These are phyloP conservation scores for Tuber melanosporum DNA, from an alignment of 495 filamentous ascomycete genomes.

Conservation along the genomic window DNA sequence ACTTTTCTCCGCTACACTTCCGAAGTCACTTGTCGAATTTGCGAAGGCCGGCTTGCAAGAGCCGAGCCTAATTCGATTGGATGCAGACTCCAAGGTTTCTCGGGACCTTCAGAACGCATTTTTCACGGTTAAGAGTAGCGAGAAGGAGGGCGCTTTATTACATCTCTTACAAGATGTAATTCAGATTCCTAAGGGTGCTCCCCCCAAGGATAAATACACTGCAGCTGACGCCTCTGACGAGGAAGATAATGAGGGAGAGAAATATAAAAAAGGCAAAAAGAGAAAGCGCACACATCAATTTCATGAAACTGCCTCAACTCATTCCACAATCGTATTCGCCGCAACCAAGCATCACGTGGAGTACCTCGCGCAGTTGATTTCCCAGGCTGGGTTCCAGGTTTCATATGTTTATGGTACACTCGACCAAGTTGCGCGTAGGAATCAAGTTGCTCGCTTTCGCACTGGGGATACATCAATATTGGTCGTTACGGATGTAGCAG, in stretches of 20 bases:
- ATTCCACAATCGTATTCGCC: conserved; percentile 89
- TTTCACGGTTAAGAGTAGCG: conserved; percentile 81
- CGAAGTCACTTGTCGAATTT: conserved; percentile 89
- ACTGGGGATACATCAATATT: conserved; percentile 77
- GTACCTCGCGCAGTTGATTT: conserved; percentile 69
- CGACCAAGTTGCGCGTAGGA: conserved; percentile 84
- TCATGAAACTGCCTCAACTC: conserved; percentile 58
- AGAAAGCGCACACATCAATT: conserved; percentile 56
- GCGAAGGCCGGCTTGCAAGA: conserved; percentile 88
- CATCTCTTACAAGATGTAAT: conserved; percentile 86
- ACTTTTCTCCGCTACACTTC: conserved; percentile 89
- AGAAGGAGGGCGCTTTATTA: conserved; percentile 87
- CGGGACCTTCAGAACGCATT: conserved; percentile 89
- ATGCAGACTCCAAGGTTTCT: conserved; percentile 91
- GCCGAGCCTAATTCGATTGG: conserved; percentile 75
- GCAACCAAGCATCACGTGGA: conserved; percentile 99
- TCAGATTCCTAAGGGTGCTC: conserved; percentile 77
- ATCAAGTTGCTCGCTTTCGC: conserved; percentile 83
- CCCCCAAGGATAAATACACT: conserved; percentile 38
- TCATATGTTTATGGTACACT: conserved; percentile 90
- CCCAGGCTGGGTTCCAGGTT: conserved; percentile 70
- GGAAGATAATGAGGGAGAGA: conserved; percentile 29
- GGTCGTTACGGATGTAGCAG: conserved; percentile 96
- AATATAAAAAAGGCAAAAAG: conserved; percentile 53
- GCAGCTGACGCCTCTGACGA: conserved; percentile 24